Percentiles rank a stretch among this genome's conserved stretches.
These are phyloP conservation scores for Tephrocybe sp. DNA, from an alignment of 768 basidiomycete genomes.

Conservation along the genomic window DNA sequence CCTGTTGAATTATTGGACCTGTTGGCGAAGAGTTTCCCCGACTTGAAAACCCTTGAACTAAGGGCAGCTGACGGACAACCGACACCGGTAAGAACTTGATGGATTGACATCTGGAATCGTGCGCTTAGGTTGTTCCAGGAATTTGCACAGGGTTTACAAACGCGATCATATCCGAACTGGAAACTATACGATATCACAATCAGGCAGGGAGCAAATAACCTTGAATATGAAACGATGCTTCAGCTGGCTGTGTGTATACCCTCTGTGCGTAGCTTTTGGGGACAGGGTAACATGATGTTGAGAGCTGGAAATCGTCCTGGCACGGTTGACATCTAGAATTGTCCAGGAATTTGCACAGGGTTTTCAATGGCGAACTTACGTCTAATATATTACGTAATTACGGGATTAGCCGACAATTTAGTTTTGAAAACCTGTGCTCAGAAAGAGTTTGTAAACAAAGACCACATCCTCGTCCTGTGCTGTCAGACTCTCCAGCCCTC, in stretches of 20 bases:
- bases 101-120: background rate
- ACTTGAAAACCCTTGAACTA: conserved; percentile 27
- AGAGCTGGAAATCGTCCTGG: no score
- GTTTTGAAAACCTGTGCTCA: conserved; percentile 13
- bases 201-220: conserved; percentile 29
- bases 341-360: conserved; percentile 22
- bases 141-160: conserved; percentile 24
- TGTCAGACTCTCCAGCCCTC: conserved; percentile 1
- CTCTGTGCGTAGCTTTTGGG: conserved; percentile 31
- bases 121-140: conserved; percentile 12
- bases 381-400: background rate
- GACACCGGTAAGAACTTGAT: conserved; percentile 4
- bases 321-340: background rate
- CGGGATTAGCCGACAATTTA: conserved; percentile 18
- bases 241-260: conserved; percentile 31
- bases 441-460: conserved; percentile 22
- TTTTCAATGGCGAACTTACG: conserved; percentile 23
- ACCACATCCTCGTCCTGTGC: conserved; percentile 18
- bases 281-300: conserved; percentile 17
- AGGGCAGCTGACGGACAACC: conserved; percentile 26
- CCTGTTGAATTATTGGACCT: conserved; percentile 31
- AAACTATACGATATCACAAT: conserved; percentile 33
- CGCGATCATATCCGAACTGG: conserved; percentile 30
- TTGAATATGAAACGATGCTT: conserved; percentile 29
- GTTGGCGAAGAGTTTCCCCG: conserved; percentile 27